These are phyloP conservation scores for Trichophyton simii DNA, from an alignment of 2,329 filamentous ascomycete species.

Conservation along the genomic window DNA sequence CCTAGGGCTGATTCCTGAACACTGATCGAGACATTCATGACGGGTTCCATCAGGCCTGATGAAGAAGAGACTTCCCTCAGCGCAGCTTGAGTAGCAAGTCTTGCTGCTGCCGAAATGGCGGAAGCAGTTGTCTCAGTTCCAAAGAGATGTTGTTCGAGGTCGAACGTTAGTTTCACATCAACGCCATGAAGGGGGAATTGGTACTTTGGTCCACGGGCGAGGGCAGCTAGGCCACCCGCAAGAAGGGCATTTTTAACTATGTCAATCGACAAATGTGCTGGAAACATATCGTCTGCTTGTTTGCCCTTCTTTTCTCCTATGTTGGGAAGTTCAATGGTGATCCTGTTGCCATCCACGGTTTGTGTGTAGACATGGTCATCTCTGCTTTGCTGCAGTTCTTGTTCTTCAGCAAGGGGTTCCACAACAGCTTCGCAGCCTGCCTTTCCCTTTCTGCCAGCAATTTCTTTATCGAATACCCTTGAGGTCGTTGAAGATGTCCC, in stretches of 20 bases:
- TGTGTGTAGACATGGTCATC: constrained; percentile 27
- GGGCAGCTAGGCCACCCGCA: constrained; percentile 69
- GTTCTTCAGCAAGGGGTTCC: constrained; percentile 40
- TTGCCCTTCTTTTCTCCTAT: constrained; percentile 21
- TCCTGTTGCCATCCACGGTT: constrained; percentile 57
- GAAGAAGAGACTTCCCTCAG: constrained; percentile 46
- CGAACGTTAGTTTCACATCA: constrained; percentile 55
- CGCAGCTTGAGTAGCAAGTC: constrained; percentile 54
- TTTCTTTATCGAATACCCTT: constrained; percentile 60
- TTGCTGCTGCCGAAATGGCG: constrained; percentile 55
- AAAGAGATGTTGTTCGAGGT: constrained; percentile 53
- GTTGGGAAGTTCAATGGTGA: constrained; percentile 44
- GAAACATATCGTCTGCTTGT: constrained; percentile 17
- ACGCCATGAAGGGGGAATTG: constrained; percentile 69
- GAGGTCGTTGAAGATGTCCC: constrained; percentile 44
- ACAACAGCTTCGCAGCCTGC: constrained; percentile 61
- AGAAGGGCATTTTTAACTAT: constrained; percentile 46
- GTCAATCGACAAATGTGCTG: constrained; percentile 40
- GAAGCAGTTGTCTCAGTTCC: constrained; percentile 54
- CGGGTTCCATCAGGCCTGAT: constrained; percentile 72
- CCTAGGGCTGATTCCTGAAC: constrained; percentile 74
- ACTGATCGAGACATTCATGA: constrained; percentile 80
- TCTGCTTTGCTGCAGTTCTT: neutral
- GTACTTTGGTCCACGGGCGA: constrained; percentile 72
- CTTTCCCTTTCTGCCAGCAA: constrained; percentile 67